Evolutionary conservation across 225 moss, liverwort and hornwort genomes (phyloP).

Genomic region (Ulota crispa): DNA sequence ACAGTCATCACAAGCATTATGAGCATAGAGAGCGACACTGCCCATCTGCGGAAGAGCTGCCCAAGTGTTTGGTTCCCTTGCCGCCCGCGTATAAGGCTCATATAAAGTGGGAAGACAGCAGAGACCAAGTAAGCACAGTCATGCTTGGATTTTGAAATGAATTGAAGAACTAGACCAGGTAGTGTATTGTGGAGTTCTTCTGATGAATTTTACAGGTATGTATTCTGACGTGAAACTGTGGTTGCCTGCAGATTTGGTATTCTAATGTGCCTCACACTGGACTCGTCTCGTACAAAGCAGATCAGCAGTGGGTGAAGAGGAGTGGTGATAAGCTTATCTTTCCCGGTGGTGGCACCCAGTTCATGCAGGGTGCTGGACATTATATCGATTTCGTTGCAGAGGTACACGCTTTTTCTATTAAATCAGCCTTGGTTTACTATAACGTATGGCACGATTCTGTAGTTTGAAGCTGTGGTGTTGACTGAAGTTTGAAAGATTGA

Average conservation of each 20-base stretch:
- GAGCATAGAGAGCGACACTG: slow-evolving; percentile 54
- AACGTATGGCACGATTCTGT: not conserved
- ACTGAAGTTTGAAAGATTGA: not conserved
- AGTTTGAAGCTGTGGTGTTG: not conserved
- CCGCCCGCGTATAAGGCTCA: slow-evolving; percentile 42
- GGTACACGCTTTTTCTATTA: slow-evolving; percentile 4
- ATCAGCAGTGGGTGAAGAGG: slow-evolving; percentile 55
- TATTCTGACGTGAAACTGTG: not conserved
- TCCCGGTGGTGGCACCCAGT: slow-evolving; percentile 55
- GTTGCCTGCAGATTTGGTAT: slow-evolving; percentile 39
- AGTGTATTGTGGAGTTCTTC: not conserved
- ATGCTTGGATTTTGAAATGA: not conserved
- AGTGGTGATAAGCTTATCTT: slow-evolving; percentile 36
- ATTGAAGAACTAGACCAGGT: not conserved
- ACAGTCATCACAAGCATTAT: slow-evolving; percentile 38
- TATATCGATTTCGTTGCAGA: slow-evolving; percentile 44
- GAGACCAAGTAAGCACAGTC: slow-evolving; percentile 29
- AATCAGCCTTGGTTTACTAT: not conserved
- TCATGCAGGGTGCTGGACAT: slow-evolving; percentile 45
- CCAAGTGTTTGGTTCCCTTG: slow-evolving; percentile 52
- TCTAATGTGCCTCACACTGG: slow-evolving; percentile 40
- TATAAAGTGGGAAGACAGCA: slow-evolving; percentile 38
- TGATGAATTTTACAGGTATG: not conserved
- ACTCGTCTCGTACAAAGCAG: slow-evolving; percentile 45
- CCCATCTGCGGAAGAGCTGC: slow-evolving; percentile 40